phyloP scores from a whole-genome alignment of 75 land plant genomes.

The Sequoia sempervirens region DNA sequence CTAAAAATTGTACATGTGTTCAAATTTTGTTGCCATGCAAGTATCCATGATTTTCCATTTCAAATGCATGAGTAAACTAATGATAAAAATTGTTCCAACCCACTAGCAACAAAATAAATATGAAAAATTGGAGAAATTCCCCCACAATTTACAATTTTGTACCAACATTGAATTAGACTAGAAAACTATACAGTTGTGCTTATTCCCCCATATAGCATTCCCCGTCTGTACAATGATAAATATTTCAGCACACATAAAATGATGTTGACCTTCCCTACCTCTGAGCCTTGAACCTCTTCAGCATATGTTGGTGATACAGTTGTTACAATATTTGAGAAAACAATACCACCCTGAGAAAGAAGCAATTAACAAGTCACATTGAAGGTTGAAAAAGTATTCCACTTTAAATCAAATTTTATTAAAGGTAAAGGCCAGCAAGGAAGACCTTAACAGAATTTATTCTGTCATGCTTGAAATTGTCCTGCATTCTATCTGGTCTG shows the following conservation, averaged over 20 bases:
- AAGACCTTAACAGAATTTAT: constrained; percentile 81
- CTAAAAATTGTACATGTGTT: not conserved
- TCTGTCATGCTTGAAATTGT: constrained; percentile 63
- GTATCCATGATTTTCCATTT: not conserved
- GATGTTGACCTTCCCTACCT: constrained; percentile 38
- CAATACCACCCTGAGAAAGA: constrained; percentile 73
- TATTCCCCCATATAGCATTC: not conserved
- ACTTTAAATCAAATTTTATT: not conserved
- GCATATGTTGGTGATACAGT: constrained; percentile 99
- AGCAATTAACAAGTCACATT: not conserved
- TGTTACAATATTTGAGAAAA: constrained; percentile 93
- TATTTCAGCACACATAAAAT: not conserved
- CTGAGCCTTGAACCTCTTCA: constrained; percentile 75
- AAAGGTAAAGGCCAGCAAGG: not conserved
- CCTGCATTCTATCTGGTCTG: constrained; percentile 95
- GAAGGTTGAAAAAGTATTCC: not conserved
- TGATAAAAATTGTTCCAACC: not conserved
- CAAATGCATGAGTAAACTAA: not conserved
- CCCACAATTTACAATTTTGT: not conserved
- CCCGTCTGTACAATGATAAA: not conserved
- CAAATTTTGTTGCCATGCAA: not conserved
- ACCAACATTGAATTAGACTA: not conserved
- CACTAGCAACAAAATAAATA: not conserved
- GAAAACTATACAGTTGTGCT: not conserved
- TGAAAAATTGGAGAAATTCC: not conserved